phyloP scores from a whole-genome alignment of 345 rosid genomes.

The Turnera subulata region DNA sequence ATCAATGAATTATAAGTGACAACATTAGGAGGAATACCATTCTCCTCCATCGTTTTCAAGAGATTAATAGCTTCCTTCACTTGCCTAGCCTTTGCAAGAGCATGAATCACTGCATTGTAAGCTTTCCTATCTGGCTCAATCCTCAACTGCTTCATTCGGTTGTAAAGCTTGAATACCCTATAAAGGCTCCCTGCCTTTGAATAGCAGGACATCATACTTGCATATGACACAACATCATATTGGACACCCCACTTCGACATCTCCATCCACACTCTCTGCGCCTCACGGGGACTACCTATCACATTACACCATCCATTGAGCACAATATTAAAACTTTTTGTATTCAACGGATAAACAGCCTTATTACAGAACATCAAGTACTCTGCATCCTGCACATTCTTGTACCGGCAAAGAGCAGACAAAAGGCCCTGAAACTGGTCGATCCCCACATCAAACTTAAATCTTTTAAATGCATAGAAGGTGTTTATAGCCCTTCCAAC shows the following conservation, averaged over 20 bases:
- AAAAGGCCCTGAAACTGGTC: conserved; percentile 84
- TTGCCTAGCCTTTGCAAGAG: conserved; percentile 71
- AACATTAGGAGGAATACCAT: conserved; percentile 54
- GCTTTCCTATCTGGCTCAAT: conserved; percentile 83
- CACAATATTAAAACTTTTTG: conserved; percentile 80
- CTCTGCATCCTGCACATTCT: conserved; percentile 91
- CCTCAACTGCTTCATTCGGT: conserved; percentile 48
- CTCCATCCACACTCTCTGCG: conserved; percentile 82
- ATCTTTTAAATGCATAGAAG: conserved; percentile 62
- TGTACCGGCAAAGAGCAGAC: conserved; percentile 89
- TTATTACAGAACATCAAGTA: conserved; percentile 77
- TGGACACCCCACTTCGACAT: conserved; percentile 60
- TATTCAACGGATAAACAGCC: conserved; percentile 55
- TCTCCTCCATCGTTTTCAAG: conserved; percentile 70
- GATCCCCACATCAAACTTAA: conserved; percentile 55
- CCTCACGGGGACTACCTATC: conserved; percentile 67
- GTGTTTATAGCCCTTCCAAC: conserved; percentile 79
- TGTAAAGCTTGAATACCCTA: conserved; percentile 66
- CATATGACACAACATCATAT: conserved; percentile 72
- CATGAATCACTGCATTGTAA: conserved; percentile 73
- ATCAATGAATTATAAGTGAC: conserved; percentile 81
- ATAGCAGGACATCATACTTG: conserved; percentile 70
- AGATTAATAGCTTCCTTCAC: conserved; percentile 63
- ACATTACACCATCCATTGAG: conserved; percentile 90
- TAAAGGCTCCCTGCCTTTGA: conserved; percentile 64